Conservation (phyloP, 495 filamentous ascomycete genomes). For the Podospora pseudopauciseta region DNA sequence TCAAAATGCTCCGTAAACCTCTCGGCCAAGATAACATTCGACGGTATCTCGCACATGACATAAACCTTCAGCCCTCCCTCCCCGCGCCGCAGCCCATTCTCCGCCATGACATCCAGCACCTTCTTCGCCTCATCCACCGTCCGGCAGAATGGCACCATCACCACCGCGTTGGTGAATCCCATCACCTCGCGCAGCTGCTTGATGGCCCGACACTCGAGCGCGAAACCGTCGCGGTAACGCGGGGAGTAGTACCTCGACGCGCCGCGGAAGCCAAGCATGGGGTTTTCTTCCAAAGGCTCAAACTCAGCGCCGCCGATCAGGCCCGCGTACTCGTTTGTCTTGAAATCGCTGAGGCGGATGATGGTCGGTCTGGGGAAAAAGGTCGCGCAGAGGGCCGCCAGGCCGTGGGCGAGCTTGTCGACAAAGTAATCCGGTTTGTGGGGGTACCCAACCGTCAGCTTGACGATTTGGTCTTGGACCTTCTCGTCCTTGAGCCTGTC, state of each 20-base stretch:
- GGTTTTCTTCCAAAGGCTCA: conserved; percentile 37
- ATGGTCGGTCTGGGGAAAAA: conserved; percentile 35
- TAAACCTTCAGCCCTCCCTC: conserved; percentile 37
- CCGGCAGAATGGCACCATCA: conserved; percentile 42
- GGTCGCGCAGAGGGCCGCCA: conserved; percentile 36
- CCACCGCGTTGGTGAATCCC: conserved; percentile 37
- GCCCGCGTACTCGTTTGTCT: conserved; percentile 40
- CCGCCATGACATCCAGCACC: conserved; percentile 34
- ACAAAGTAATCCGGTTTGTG: conserved; percentile 39
- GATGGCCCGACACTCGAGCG: conserved; percentile 40
- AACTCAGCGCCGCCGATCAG: conserved; percentile 39
- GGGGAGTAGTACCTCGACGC: conserved; percentile 40
- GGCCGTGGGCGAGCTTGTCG: conserved; percentile 35
- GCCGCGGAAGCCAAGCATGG: conserved; percentile 41
- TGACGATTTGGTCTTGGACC: conserved; percentile 29
- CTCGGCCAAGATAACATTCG: conserved; percentile 37
- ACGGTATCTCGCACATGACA: conserved; percentile 42
- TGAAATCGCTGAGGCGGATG: conserved; percentile 41
- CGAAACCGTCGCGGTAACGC: conserved; percentile 36
- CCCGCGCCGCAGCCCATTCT: conserved; percentile 33
- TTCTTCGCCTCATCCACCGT: conserved; percentile 33
- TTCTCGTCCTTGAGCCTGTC: conserved; percentile 26
- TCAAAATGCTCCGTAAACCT: conserved; percentile 35
- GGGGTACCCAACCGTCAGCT: conserved; percentile 30
- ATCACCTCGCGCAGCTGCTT: conserved; percentile 35